Conservation (phyloP, 805 yeast species). For the Tanozyma kutaoensis region DNA sequence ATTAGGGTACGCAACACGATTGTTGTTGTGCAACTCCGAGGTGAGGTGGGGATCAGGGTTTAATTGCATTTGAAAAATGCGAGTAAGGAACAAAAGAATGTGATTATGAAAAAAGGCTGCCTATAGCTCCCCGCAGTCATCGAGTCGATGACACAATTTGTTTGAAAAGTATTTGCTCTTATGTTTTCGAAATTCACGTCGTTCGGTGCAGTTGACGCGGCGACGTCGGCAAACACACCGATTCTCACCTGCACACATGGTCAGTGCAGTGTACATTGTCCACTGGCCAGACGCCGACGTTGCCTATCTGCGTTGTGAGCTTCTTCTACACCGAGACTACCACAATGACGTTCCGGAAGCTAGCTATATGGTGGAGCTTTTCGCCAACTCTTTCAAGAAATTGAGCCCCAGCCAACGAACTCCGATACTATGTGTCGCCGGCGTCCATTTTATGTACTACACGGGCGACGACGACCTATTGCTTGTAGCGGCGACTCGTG, state of each 20-base stretch:
- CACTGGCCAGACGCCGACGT: conserved; percentile 18
- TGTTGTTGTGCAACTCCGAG: too few relatives aligned
- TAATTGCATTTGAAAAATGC: too few relatives aligned
- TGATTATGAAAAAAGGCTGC: too few relatives aligned
- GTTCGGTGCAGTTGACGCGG: too few relatives aligned
- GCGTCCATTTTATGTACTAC: conserved; percentile 42
- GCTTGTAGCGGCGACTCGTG: conserved; percentile 25
- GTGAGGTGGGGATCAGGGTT: too few relatives aligned
- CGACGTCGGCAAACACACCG: not conserved
- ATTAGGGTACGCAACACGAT: too few relatives aligned
- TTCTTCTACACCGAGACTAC: conserved; percentile 20
- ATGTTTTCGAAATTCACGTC: too few relatives aligned
- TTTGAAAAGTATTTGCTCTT: too few relatives aligned
- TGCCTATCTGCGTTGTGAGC: conserved; percentile 12
- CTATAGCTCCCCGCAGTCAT: too few relatives aligned
- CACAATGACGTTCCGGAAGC: conserved; percentile 17
- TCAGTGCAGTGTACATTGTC: conserved; percentile 23
- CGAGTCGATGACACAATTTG: too few relatives aligned
- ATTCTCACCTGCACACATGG: conserved; percentile 9
- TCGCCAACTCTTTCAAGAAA: conserved; percentile 10
- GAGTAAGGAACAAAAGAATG: too few relatives aligned
- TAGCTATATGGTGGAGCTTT: conserved; percentile 9
- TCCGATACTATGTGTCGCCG: conserved; percentile 35
- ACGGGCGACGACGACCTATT: conserved; percentile 30
- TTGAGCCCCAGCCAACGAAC: conserved; percentile 4